Evolutionary conservation across 164 flowering plant species (phyloP), one percentile per base, ranked within the genome.

Genomic region (Magnolia sinica): DNA sequence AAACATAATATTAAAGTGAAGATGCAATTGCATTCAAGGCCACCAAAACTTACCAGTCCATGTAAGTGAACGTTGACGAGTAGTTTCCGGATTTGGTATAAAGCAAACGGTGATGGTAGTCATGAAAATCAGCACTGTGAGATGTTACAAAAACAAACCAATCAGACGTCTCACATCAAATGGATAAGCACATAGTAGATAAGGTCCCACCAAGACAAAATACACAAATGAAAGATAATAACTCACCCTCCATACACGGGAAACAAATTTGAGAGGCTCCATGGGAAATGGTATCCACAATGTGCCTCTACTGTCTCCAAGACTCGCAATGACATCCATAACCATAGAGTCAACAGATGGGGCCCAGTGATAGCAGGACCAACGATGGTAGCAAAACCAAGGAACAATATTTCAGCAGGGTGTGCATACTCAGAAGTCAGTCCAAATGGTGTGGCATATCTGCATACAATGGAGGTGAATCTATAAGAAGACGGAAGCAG

Each of bases 361-460:
- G 99, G 99, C 19, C 99, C 99, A 71, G 99, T 96, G 61, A 96
- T 85, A 73, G 97, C 98, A 73, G 99, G 99, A 77, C 99, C 99
- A 71, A 96, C 66, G 72, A 96, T 91, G 55, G 99, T 96, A 55
- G 98, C 99, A 88, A 94, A 96, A 51, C 99, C 99, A 82, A 96
- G 93, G 84, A 96, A 94, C 72, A 96, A 70, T 75, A 96, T 94
- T 89, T 96, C 99, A 81, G 92, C 98, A 81, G 99, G 99, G 77
- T 96, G 99, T 80, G 99, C 99, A 88, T 96, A 96, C 83, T 96
- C 99, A 64, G 99, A 94, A 63, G 99, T 96, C 83, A 94, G 84
- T 73, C 98, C 99, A 87, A 96, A 96, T 27, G 99, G 98, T 64
- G 99, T 96, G 18, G 98, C 99, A 84, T 91, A 94, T 79, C 99